A percentile compares a stretch with the other conserved stretches of the same genome.
Conservation (phyloP, 768 basidiomycete species). For the Amylocystis lapponica region DNA sequence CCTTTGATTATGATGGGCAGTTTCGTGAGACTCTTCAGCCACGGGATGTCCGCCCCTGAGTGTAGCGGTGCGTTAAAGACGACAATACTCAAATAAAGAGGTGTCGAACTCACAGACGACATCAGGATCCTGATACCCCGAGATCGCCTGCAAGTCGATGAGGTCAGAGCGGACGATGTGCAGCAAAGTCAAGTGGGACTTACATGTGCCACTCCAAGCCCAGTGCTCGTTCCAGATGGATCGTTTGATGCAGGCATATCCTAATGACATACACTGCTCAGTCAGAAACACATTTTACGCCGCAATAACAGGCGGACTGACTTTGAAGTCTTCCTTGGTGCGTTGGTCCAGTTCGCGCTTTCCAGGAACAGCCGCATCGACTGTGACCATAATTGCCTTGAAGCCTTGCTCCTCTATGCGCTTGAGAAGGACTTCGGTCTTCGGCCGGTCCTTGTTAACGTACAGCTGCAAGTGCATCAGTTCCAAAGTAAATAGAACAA, state of each 20-base stretch:
- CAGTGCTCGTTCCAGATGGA: slow-evolving; percentile 6
- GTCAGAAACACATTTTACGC: too few species aligned
- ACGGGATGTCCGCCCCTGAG: slow-evolving; percentile 29
- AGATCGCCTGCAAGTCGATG: slow-evolving; percentile 17
- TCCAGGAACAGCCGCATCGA: slow-evolving; percentile 39
- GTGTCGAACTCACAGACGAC: slow-evolving; percentile 21
- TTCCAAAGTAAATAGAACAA: not conserved
- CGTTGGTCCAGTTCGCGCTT: slow-evolving; percentile 35
- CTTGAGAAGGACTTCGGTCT: slow-evolving; percentile 32
- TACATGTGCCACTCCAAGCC: slow-evolving; percentile 22
- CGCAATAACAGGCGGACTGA: too few species aligned
- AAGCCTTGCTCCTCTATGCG: slow-evolving; percentile 34
- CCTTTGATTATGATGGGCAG: slow-evolving; percentile 41
- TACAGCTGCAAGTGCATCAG: slow-evolving; percentile 31
- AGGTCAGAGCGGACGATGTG: not conserved
- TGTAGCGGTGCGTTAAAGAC: too few species aligned
- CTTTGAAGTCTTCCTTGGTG: slow-evolving; percentile 19
- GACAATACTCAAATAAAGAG: not conserved
- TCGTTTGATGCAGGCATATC: slow-evolving; percentile 15
- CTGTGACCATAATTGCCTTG: slow-evolving; percentile 44
- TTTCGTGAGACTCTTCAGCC: slow-evolving; percentile 34
- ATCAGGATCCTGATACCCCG: slow-evolving; percentile 28
- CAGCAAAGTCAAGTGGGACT: slow-evolving; percentile 1
- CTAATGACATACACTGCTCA: too few species aligned
- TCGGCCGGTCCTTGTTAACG: slow-evolving; percentile 37